phyloP scores from a whole-genome alignment of 352 stramenopile genomes.

The Phytophthora cryptogea region DNA sequence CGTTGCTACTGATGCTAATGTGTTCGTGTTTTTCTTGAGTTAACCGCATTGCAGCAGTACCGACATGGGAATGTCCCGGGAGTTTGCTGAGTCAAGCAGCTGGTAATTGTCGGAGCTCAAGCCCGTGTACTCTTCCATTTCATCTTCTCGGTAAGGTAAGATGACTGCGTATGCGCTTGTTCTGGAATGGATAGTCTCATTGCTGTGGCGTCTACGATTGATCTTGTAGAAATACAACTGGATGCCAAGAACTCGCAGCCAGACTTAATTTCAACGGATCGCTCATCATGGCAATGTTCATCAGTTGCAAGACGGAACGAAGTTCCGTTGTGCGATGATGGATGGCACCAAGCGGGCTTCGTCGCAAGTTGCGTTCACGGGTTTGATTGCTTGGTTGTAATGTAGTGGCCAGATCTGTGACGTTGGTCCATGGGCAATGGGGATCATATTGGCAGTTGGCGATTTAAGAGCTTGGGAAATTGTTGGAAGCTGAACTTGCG shows the following conservation, averaged over 20 bases:
- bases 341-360: neutral
- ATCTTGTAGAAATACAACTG: constrained; percentile 38
- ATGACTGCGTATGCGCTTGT: constrained; percentile 13
- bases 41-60: constrained; percentile 28
- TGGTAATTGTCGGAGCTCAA: constrained; percentile 18
- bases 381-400: neutral
- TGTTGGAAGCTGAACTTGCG: neutral
- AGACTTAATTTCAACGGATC: constrained; percentile 42
- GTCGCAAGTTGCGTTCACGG: neutral
- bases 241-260: constrained; percentile 31
- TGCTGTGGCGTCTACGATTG: neutral
- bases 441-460: constrained; percentile 3
- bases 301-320: constrained; percentile 34
- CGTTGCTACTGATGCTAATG: neutral
- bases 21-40: constrained; percentile 4
- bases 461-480: constrained; percentile 1
- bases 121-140: constrained; percentile 30
- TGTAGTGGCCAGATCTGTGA: constrained; percentile 1
- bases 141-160: constrained; percentile 30
- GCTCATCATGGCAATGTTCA: constrained; percentile 54
- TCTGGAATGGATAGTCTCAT: constrained; percentile 1
- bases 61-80: constrained; percentile 12
- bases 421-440: neutral
- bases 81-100: constrained; percentile 16
- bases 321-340: neutral